Base-by-base conservation (phyloP, 148 eudicot genomes). In the Camellia sinensis region DNA sequence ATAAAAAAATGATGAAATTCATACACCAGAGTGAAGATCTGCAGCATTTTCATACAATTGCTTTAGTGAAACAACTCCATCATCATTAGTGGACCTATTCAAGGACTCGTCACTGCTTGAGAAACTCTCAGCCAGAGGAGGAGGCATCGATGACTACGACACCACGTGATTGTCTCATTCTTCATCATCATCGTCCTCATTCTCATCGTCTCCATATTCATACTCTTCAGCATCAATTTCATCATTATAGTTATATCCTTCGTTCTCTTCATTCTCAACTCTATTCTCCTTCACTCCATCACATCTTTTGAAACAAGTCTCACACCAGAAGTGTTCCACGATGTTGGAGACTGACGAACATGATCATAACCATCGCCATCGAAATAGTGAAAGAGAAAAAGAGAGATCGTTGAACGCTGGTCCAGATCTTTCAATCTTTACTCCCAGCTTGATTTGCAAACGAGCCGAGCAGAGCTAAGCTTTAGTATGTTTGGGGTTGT, bases 141-240 rank as follows among this genome's bases (percentile, higher is more conserved):
- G 37, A 29, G 37, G 37, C 37, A 29, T 29, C 37, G 37, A 29
- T 29, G 37, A 29, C 37, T 29, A 84, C 70, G 91, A 85, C 61
- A 88, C 91, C 3, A 88, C 89, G 82, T 86, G 89, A 82, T 71
- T 84, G 21, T 86, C 88, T 41, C 78, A 81, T 1, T n/a, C 78
- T 19, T 29, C 37, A 29, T 29, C 37, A 29, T 29, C 37, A 29
- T 29, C 37, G 1, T 29, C 37, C 37, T 29, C 1, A 1, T 29
- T 29, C 37, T 29, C 37, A 29, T 74, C 86, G 37, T 66, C 37
- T 29, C 37, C 37, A 29, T 29, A 29, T 1, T 29, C 1, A 29
- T 29, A 29, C 37, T 29, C 1, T 29, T 29, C 37, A 29, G 37
- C 1, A 29, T 29, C 37, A 29, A 29, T 29, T 29, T 0, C 80